Conservation (phyloP, 2,329 filamentous ascomycete genomes). For the Alternaria arborescens region DNA sequence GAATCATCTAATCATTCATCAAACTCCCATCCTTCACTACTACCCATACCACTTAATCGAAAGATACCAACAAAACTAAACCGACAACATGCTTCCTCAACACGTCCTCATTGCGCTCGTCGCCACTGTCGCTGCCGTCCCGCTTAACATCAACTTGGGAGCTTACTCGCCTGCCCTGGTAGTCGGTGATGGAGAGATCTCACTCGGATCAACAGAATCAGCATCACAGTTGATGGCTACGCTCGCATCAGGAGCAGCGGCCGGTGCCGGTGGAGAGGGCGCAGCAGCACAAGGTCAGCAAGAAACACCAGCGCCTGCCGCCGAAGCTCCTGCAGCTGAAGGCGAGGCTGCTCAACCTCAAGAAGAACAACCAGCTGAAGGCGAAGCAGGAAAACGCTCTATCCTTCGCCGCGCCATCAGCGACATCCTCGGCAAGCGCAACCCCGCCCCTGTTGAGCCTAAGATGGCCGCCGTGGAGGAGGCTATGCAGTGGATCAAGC, state of each 20-base stretch:
- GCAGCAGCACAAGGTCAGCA: constrained; percentile 24
- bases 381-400: constrained; percentile 39
- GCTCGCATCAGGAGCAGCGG: constrained; percentile 54
- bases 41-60: constrained; percentile 16
- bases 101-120: constrained; percentile 48
- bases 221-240: constrained; percentile 57
- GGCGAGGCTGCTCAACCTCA: constrained; percentile 16
- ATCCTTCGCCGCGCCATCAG: constrained; percentile 40
- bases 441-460: constrained; percentile 31
- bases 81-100: constrained; percentile 51
- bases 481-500: constrained; percentile 55
- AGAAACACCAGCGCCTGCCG: constrained; percentile 20
- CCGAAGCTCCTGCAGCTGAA: constrained; percentile 14
- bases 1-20: constrained; percentile 20
- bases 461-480: constrained; percentile 44
- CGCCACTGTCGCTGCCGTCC: constrained; percentile 52
- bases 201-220: constrained; percentile 55
- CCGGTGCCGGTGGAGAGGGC: constrained; percentile 27
- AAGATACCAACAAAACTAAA: constrained; percentile 27
- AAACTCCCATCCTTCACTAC: constrained; percentile 3
- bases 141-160: constrained; percentile 63
- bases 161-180: constrained; percentile 62
- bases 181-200: constrained; percentile 64
- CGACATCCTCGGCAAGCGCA: constrained; percentile 39
- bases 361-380: constrained; percentile 37